Conservation (phyloP, 441 rosid genomes). For the Lepidium campestre region DNA sequence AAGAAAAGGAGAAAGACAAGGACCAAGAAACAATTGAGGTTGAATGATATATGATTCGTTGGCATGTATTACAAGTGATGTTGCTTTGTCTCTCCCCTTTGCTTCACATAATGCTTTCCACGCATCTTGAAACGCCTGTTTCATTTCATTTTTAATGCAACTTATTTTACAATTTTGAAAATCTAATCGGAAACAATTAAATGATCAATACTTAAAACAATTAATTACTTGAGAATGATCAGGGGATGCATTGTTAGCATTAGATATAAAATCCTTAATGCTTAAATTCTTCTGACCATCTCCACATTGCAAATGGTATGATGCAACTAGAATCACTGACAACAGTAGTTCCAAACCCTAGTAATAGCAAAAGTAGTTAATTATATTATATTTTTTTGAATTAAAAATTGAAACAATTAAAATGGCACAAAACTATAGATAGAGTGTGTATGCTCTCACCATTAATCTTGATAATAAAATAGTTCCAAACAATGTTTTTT, state of each 20-base stretch:
- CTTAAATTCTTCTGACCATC: background rate
- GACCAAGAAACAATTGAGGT: constrained; percentile 23
- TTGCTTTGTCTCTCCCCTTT: background rate
- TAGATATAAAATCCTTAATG: constrained; percentile 4
- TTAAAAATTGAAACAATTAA: background rate
- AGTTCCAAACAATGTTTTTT: background rate
- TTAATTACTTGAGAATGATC: constrained; percentile 19
- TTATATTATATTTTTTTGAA: background rate
- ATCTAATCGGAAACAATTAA: background rate
- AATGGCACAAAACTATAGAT: too few species aligned
- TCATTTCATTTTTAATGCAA: background rate
- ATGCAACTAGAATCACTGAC: background rate
- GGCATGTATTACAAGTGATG: constrained; percentile 5
- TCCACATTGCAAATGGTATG: background rate
- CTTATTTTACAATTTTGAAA: background rate
- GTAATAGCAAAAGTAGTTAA: background rate
- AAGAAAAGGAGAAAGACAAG: constrained; percentile 12
- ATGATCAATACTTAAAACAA: background rate
- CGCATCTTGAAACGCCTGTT: constrained; percentile 9
- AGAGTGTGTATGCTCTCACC: background rate
- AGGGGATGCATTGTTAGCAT: background rate
- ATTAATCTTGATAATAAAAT: background rate
- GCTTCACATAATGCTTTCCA: constrained; percentile 9
- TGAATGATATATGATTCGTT: constrained; percentile 2
- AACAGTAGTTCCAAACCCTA: background rate